phyloP scores from a whole-genome alignment of 306 rosid genomes.

The Trifolium dubium region DNA sequence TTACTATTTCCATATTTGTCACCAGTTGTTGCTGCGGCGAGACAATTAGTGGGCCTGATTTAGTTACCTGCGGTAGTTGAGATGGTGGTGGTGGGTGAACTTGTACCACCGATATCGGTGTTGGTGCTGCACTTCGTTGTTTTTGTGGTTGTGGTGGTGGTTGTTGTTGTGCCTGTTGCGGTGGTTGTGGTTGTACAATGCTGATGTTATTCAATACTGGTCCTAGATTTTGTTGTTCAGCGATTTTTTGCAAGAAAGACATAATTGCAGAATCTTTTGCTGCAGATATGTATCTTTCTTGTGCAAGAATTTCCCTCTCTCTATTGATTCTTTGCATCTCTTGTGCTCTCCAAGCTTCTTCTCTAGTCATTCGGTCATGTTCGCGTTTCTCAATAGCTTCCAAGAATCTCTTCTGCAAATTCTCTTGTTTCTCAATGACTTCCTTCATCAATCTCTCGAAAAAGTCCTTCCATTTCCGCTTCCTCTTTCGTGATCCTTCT shows the following conservation, averaged over 20 bases:
- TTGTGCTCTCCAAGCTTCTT: slow-evolving; percentile 85
- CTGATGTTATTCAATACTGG: slow-evolving; percentile 36
- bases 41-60: not conserved
- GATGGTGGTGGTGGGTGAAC: not conserved
- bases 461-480: slow-evolving; percentile 91
- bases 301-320: slow-evolving; percentile 75
- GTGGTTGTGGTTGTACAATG: slow-evolving; percentile 5
- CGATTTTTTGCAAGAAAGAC: slow-evolving; percentile 71
- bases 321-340: slow-evolving; percentile 66
- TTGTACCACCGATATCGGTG: not conserved
- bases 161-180: not conserved
- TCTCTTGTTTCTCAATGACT: slow-evolving; percentile 79
- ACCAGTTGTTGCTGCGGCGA: not conserved
- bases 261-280: slow-evolving; percentile 79
- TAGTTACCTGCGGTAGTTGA: slow-evolving; percentile 3
- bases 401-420: slow-evolving; percentile 67
- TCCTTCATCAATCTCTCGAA: slow-evolving; percentile 73
- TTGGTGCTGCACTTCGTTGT: not conserved
- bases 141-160: slow-evolving; percentile 21
- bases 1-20: slow-evolving; percentile 46
- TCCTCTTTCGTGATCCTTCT: slow-evolving; percentile 55
- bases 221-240: slow-evolving; percentile 59
- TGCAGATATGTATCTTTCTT: slow-evolving; percentile 69
- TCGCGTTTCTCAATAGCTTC: slow-evolving; percentile 86
- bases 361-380: slow-evolving; percentile 63